Conservation (phyloP, 2,329 filamentous ascomycete genomes). For the Dothistroma pini region DNA sequence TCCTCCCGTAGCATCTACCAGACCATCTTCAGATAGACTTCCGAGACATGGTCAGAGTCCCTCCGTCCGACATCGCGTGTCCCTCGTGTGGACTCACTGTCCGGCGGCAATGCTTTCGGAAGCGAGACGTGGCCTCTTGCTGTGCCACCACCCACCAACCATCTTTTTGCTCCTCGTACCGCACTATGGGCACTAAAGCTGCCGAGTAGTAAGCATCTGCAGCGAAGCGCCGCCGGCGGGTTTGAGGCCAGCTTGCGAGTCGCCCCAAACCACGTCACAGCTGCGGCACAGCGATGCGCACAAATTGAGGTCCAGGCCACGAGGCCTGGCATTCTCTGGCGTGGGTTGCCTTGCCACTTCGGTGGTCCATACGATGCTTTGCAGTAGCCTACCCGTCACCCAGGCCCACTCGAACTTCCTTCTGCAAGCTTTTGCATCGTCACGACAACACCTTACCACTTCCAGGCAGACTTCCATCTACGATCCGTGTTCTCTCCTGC, state of each 20-base stretch:
- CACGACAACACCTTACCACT: constrained; percentile 10
- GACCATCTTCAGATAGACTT: constrained; percentile 1
- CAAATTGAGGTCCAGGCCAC: constrained; percentile 19
- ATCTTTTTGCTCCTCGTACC: constrained; percentile 7
- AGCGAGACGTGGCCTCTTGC: constrained; percentile 13
- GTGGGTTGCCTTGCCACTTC: constrained; percentile 7
- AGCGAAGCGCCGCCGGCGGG: constrained; percentile 8
- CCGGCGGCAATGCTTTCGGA: background rate
- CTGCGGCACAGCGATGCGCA: constrained; percentile 9
- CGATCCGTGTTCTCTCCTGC: constrained; percentile 9
- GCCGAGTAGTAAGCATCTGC: constrained; percentile 6
- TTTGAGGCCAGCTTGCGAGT: background rate
- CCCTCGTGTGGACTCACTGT: background rate
- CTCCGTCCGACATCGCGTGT: constrained; percentile 6
- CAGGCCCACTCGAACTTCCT: constrained; percentile 9
- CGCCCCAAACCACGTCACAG: constrained; percentile 18
- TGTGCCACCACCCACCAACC: constrained; percentile 18
- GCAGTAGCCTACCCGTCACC: constrained; percentile 16
- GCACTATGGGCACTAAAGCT: constrained; percentile 9
- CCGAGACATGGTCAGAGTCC: constrained; percentile 11
- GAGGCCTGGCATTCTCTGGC: constrained; percentile 17
- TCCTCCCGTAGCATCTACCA: constrained; percentile 1
- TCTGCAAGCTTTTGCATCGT: constrained; percentile 9
- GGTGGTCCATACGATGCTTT: constrained; percentile 20
- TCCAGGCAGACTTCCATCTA: constrained; percentile 7